A percentile compares a stretch with the other conserved stretches of the same genome.
phyloP scores from a whole-genome alignment of 306 rosid species.

The Prunus fruticosa region DNA sequence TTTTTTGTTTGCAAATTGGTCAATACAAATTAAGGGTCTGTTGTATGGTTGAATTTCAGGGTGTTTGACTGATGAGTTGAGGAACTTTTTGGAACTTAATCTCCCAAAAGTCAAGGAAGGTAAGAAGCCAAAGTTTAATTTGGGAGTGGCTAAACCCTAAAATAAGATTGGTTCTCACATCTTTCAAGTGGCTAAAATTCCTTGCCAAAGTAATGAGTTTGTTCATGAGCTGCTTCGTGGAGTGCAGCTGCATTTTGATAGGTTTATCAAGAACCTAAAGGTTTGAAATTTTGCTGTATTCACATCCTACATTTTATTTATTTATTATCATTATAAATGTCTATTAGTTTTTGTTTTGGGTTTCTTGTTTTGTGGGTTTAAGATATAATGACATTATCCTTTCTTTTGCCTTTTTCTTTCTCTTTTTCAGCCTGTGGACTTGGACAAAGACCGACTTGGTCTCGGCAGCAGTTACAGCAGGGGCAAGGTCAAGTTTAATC shows the following conservation, averaged over 20 bases:
- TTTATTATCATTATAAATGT: neutral
- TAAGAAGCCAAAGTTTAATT: slow-evolving; percentile 68
- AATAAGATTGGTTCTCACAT: slow-evolving; percentile 78
- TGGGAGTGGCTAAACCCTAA: slow-evolving; percentile 58
- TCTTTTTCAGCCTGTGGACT: slow-evolving; percentile 63
- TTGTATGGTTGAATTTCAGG: slow-evolving; percentile 48
- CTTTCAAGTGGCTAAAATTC: slow-evolving; percentile 64
- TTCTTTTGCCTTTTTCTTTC: neutral
- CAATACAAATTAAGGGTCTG: too few species aligned
- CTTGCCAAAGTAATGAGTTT: slow-evolving; percentile 83
- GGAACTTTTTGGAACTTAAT: slow-evolving; percentile 73
- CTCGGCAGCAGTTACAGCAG: slow-evolving; percentile 93
- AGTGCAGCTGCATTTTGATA: slow-evolving; percentile 63
- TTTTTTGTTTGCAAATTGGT: too few species aligned
- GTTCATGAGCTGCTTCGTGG: slow-evolving; percentile 81
- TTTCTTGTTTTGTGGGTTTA: neutral
- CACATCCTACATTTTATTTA: neutral
- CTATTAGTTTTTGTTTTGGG: too few species aligned
- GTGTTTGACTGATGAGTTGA: slow-evolving; percentile 69
- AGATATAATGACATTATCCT: neutral
- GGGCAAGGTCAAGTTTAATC: slow-evolving; percentile 94
- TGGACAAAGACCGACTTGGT: slow-evolving; percentile 71
- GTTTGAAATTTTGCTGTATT: slow-evolving; percentile 26
- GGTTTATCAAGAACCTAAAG: slow-evolving; percentile 68
- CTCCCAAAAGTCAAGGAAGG: slow-evolving; percentile 79